Evolutionary conservation across 2,329 filamentous ascomycete species (phyloP).

Genomic region (Fusarium phyllophilum): DNA sequence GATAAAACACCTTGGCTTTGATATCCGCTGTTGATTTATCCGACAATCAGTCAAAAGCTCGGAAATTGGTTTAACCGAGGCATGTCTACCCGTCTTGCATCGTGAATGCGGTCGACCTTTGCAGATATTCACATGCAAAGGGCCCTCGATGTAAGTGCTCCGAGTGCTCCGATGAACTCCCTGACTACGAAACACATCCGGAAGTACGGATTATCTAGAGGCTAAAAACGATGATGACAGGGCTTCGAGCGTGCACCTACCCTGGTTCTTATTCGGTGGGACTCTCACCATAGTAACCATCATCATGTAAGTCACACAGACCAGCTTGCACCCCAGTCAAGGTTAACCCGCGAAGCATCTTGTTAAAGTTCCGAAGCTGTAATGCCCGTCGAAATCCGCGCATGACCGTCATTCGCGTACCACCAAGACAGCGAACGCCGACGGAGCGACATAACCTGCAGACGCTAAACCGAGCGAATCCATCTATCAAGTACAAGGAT

Average conservation of each 20-base stretch:
- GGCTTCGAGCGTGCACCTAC: conserved; percentile 7
- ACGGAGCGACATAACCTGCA: background rate
- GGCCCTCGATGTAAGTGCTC: background rate
- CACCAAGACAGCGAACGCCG: background rate
- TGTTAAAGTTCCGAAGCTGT: background rate
- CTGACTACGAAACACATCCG: background rate
- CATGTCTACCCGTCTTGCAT: background rate
- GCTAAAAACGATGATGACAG: background rate
- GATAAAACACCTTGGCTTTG: background rate
- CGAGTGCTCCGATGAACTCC: background rate
- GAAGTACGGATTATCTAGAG: too few relatives aligned
- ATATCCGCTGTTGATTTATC: background rate
- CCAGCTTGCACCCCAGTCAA: background rate
- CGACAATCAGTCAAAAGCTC: background rate
- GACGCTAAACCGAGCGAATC: background rate
- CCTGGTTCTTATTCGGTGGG: conserved; percentile 19
- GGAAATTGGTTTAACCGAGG: background rate
- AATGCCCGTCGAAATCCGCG: background rate
- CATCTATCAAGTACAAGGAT: background rate
- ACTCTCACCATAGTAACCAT: conserved; percentile 1
- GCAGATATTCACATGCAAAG: background rate
- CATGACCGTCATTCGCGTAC: background rate
- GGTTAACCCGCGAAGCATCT: background rate
- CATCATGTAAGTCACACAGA: background rate
- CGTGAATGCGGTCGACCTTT: background rate